These are phyloP conservation scores for Beta vulgaris DNA, from an alignment of 148 eudicot genomes.

Conservation along the genomic window DNA sequence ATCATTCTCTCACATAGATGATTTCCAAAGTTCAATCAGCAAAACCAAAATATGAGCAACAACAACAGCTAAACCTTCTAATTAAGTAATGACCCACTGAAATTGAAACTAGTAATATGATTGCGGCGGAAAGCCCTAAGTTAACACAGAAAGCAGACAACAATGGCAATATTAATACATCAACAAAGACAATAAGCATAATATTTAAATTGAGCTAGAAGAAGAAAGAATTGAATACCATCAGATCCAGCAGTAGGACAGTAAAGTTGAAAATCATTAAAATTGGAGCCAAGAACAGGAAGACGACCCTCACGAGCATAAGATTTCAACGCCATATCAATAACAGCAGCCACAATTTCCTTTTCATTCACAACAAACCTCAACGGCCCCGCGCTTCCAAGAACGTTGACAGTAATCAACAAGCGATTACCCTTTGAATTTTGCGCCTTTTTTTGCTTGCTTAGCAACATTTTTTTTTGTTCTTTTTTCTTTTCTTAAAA, in stretches of 20 bases:
- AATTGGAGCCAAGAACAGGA: constrained; percentile 59
- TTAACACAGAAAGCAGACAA: neutral
- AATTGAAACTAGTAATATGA: no score
- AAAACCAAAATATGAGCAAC: no score
- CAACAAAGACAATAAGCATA: neutral
- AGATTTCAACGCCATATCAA: constrained; percentile 49
- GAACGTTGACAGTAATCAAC: constrained; percentile 56
- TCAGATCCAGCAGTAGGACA: constrained; percentile 50
- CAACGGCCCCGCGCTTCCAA: constrained; percentile 70
- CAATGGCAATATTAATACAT: neutral
- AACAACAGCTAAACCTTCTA: no score
- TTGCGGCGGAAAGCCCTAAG: neutral
- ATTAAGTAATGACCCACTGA: no score
- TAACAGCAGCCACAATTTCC: constrained; percentile 43
- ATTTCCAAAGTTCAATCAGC: no score
- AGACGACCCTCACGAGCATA: constrained; percentile 73
- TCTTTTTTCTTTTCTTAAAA: neutral
- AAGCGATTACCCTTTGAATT: constrained; percentile 40
- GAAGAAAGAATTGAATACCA: constrained; percentile 29
- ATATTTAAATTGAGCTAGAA: neutral
- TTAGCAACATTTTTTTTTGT: constrained; percentile 35
- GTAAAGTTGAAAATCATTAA: constrained; percentile 46
- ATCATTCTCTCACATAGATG: no score
- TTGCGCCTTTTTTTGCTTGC: constrained; percentile 39
- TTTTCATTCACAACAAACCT: constrained; percentile 62